These are phyloP conservation scores for Thielaviopsis populi DNA, from an alignment of 2,329 filamentous ascomycete species.

Conservation along the genomic window DNA sequence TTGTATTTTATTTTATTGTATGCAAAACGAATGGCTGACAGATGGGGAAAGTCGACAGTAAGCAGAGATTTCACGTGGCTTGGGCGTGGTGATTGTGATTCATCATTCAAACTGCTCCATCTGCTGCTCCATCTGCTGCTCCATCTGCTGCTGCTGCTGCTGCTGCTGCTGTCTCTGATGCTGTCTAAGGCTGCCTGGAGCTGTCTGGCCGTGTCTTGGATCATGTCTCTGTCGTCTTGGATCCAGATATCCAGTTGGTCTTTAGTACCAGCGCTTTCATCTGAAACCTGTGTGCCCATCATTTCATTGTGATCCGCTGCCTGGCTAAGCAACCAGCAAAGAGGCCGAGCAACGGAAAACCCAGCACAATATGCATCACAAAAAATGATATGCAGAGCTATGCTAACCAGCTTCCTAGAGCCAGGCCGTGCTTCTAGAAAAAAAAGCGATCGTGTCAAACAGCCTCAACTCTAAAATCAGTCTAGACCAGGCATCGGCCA, in stretches of 20 bases:
- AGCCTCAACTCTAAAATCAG: slow-evolving; percentile 6
- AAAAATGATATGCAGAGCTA: background rate
- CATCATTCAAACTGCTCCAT: too few relatives aligned
- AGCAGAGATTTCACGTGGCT: too few relatives aligned
- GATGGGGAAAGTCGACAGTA: too few relatives aligned
- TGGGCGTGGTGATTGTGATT: too few relatives aligned
- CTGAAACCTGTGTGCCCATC: background rate
- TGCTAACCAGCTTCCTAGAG: background rate
- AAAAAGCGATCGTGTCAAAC: slow-evolving; percentile 4
- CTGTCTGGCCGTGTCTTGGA: background rate
- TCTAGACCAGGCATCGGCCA: slow-evolving; percentile 12
- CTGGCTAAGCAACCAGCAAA: too few relatives aligned
- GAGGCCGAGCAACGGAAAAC: too few relatives aligned
- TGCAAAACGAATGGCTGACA: too few relatives aligned
- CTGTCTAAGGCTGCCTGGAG: background rate
- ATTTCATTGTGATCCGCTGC: background rate
- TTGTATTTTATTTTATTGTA: too few relatives aligned
- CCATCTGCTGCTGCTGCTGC: too few relatives aligned
- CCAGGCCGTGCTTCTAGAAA: slow-evolving; percentile 1
- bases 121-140: too few relatives aligned
- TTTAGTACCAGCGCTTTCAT: background rate
- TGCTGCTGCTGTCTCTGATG: background rate
- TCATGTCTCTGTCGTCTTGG: background rate
- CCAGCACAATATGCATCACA: too few relatives aligned
- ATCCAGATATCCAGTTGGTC: background rate